Evolutionary conservation across 106 monocot genomes (phyloP).

Genomic region (Vanilla planifolia): DNA sequence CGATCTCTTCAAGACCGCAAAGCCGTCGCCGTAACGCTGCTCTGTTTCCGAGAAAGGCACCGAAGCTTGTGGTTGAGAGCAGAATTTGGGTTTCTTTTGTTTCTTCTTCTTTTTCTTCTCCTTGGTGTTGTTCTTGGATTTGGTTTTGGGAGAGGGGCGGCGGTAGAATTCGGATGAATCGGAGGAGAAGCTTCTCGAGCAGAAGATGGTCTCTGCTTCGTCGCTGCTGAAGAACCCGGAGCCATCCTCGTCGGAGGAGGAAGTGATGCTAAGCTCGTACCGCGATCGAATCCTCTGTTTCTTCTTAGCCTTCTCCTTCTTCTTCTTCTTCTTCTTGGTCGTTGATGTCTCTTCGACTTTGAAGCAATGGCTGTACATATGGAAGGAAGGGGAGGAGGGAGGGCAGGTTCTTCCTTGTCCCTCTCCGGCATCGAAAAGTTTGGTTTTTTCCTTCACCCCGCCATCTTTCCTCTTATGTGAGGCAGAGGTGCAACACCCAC

Average conservation of each 20-base stretch:
- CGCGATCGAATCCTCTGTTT: constrained; percentile 20
- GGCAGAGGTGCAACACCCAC: background rate
- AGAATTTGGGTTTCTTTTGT: no score
- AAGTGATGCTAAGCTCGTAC: constrained; percentile 44
- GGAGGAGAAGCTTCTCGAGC: constrained; percentile 56
- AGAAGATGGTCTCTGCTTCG: constrained; percentile 31
- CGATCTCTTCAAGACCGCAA: constrained; percentile 59
- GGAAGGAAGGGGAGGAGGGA: constrained; percentile 1
- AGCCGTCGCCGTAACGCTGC: constrained; percentile 1
- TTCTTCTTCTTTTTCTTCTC: background rate
- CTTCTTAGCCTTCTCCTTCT: constrained; percentile 2
- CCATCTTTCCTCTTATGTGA: background rate
- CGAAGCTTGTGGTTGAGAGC: constrained; percentile 42
- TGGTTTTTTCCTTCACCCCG: background rate
- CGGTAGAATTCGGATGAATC: constrained; percentile 72
- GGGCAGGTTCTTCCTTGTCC: constrained; percentile 8
- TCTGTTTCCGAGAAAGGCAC: background rate
- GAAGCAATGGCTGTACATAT: background rate
- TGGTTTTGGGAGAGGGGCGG: constrained; percentile 9
- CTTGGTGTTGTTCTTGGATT: constrained; percentile 4
- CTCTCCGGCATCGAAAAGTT: background rate
- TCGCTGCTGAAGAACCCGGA: constrained; percentile 1
- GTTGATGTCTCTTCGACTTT: background rate
- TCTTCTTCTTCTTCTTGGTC: constrained; percentile 5
- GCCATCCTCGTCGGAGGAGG: constrained; percentile 22